Evolutionary conservation across 108 stramenopile genomes (phyloP).

Genomic region (Skeletonema grethae): DNA sequence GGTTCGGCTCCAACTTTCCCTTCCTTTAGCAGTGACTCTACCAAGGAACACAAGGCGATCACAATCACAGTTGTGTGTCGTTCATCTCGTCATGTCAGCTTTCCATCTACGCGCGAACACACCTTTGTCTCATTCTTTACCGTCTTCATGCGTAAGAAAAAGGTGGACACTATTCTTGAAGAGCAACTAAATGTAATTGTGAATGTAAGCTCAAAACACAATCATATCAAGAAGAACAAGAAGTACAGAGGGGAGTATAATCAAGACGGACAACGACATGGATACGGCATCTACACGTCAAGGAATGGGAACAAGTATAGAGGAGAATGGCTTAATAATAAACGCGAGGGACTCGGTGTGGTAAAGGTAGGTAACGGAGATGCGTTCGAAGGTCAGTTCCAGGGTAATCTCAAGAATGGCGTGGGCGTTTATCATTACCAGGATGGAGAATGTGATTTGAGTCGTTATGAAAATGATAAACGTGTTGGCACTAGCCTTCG

Average conservation of each 20-base stretch:
- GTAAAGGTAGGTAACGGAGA: conserved; percentile 47
- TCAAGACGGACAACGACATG: conserved; percentile 34
- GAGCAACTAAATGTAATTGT: conserved; percentile 20
- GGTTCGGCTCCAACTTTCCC: not conserved
- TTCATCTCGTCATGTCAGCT: conserved; percentile 25
- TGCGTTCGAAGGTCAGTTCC: conserved; percentile 46
- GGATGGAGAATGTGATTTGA: conserved; percentile 44
- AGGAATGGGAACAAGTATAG: conserved; percentile 44
- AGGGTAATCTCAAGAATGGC: conserved; percentile 44
- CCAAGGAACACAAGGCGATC: conserved; percentile 39
- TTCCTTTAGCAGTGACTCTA: conserved; percentile 26
- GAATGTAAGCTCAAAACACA: not conserved
- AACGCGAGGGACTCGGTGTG: conserved; percentile 44
- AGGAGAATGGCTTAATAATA: conserved; percentile 44
- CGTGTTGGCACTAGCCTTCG: conserved; percentile 27
- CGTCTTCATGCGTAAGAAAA: conserved; percentile 27
- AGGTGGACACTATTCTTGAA: conserved; percentile 34
- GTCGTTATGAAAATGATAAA: conserved; percentile 25
- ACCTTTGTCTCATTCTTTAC: conserved; percentile 37
- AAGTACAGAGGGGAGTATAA: conserved; percentile 46
- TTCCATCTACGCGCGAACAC: conserved; percentile 34
- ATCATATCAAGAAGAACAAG: conserved; percentile 3
- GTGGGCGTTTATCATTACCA: conserved; percentile 44
- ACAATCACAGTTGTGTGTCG: conserved; percentile 37
- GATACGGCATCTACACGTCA: conserved; percentile 42